Base-by-base conservation (phyloP, 106 monocot species). In the Platanthera guangdongensis region DNA sequence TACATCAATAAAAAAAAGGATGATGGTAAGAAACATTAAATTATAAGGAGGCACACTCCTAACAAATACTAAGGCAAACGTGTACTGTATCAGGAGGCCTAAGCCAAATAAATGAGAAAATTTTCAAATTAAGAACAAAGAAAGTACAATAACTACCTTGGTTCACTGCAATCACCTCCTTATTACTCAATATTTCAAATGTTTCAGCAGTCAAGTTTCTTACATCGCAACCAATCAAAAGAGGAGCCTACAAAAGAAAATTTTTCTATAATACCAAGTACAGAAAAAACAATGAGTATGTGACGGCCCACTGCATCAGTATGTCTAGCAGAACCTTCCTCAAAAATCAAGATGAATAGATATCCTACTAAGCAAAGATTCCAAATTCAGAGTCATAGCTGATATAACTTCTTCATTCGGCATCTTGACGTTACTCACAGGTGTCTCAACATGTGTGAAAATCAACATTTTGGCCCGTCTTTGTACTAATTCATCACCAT, bases 201-300 rank as follows among this genome's bases (percentile, higher is more conserved):
- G 94, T 94, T 77, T 94, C 91, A 64, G 76, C 74, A 65, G 81
- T 87, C 89, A 99, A 92, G 57, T 88, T 92, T 80, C 91, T 80
- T 57, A 92, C 86, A 80, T 99, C 97, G 78, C 94, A 99, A 55
- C 97, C 97, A 78, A 99, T 87, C 79, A 99, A 82, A 72, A 99
- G 94, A 83, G 97, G 97, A 73, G 97, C 97, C 97, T 99, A 81
- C 68, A 89, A 28, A 70, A 32, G 32, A 65, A 32, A 4, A 65
- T 12, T 12, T 32, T 3, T 11, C 32, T 11, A 65, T 65, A 65
- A 65, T 9, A 19, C 65, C 3, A 65, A 65, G 13, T 65, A 32
- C 21, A 32, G 30, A 65, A 65, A 65, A 3, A 30, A 65, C 12
- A 65, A 65, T 30, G 11, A 7, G 32, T 32, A 60, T 30, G 65